Conservation (phyloP, 176 grass and related monocot species). For the Carex scoparia region DNA sequence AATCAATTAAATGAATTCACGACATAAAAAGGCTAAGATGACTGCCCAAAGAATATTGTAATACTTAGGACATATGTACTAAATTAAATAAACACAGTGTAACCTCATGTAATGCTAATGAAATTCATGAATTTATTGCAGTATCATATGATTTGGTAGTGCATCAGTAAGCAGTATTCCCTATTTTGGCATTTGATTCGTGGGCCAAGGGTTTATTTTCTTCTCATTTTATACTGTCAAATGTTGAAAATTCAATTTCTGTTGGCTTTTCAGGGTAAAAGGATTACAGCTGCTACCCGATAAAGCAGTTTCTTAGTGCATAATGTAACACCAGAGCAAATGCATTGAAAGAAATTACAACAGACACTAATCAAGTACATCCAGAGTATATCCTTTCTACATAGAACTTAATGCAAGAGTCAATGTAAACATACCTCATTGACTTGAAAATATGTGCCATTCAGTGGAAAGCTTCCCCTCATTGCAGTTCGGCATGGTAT, state of each 20-base stretch:
- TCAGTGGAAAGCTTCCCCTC: slow-evolving; percentile 94
- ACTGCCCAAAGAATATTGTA: background rate
- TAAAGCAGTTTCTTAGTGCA: background rate
- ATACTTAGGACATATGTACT: background rate
- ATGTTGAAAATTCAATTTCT: background rate
- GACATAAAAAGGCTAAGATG: background rate
- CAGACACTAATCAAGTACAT: background rate
- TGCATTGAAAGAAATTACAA: background rate
- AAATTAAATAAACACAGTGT: background rate
- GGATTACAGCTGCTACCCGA: background rate
- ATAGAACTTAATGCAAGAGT: background rate
- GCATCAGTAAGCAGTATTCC: background rate
- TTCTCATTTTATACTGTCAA: background rate
- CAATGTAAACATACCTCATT: slow-evolving; percentile 58
- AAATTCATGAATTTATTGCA: background rate
- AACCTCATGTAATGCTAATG: background rate
- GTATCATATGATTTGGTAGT: background rate
- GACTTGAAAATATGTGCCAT: slow-evolving; percentile 98
- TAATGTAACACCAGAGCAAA: background rate
- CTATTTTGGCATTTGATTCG: background rate
- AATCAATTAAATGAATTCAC: background rate
- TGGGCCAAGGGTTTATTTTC: background rate
- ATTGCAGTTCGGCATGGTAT: slow-evolving; percentile 96
- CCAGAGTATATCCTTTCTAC: background rate
- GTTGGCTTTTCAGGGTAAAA: background rate